Evolutionary conservation across 2,329 filamentous ascomycete species (phyloP).

Genomic region (Aspergillus sp.): DNA sequence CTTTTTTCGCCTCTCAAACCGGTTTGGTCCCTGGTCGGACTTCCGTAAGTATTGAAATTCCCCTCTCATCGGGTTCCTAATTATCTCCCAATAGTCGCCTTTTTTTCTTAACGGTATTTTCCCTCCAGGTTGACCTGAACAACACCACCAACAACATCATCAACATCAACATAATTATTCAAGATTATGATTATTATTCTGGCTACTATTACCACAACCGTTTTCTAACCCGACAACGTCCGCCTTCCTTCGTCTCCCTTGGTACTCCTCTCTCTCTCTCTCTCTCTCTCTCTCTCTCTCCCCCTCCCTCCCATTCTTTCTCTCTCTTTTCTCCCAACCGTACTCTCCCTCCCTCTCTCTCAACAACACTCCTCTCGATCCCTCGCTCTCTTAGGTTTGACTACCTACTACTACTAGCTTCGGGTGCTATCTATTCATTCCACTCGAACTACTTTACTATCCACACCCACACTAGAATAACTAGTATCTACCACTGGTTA

Average conservation of each 20-base stretch:
- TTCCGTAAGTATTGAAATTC: not conserved
- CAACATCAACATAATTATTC: too few relatives aligned
- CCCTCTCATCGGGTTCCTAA: not conserved
- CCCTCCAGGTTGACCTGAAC: not conserved
- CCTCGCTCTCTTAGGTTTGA: not conserved
- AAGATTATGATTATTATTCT: slow-evolving; percentile 2
- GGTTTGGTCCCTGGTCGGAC: slow-evolving; percentile 15
- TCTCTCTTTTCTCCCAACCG: slow-evolving; percentile 15
- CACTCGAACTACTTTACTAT: not conserved
- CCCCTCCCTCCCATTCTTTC: slow-evolving; percentile 17
- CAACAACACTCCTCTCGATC: slow-evolving; percentile 10
- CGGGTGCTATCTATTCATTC: not conserved
- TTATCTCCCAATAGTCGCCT: not conserved
- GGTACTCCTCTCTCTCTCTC: slow-evolving; percentile 3
- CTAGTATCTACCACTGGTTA: slow-evolving; percentile 8
- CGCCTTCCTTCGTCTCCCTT: slow-evolving; percentile 1
- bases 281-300: slow-evolving; percentile 12
- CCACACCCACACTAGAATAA: slow-evolving; percentile 8
- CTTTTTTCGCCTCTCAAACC: not conserved
- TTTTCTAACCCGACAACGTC: not conserved
- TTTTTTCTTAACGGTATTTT: not conserved
- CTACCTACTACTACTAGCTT: not conserved
- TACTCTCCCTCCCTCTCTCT: slow-evolving; percentile 13
- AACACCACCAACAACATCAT: too few relatives aligned
- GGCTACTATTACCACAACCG: slow-evolving; percentile 1